A percentile compares a stretch with the other conserved stretches of the same genome.
Conservation (phyloP, 2,329 filamentous ascomycete species). For the Calonectria montana region DNA sequence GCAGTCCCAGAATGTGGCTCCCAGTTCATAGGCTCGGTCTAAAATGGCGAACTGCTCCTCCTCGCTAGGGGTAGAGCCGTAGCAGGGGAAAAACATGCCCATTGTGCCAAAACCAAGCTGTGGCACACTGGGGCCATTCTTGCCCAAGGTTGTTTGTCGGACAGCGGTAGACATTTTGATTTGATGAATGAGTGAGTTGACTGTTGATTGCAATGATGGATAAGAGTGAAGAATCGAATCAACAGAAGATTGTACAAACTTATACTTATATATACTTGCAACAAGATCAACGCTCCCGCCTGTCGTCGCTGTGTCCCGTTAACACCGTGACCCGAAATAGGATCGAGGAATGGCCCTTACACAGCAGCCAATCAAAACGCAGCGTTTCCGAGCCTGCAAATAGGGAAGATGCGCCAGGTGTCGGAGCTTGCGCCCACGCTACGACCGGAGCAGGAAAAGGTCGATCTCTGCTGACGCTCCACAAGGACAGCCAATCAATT, state of each 20-base stretch:
- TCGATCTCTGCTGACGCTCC: not conserved
- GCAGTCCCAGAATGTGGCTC: constrained; percentile 61
- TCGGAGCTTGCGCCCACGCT: not conserved
- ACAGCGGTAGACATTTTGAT: not conserved
- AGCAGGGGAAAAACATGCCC: constrained; percentile 47
- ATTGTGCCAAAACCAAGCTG: constrained; percentile 64
- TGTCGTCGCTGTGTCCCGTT: not conserved
- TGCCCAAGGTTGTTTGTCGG: constrained; percentile 51
- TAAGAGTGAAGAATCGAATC: not conserved
- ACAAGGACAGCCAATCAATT: constrained; percentile 27
- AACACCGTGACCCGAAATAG: not conserved
- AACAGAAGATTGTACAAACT: not conserved
- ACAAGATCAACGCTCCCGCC: not conserved
- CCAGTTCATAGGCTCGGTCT: constrained; percentile 58
- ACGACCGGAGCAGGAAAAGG: not conserved
- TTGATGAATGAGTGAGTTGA: not conserved
- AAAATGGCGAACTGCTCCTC: constrained; percentile 60
- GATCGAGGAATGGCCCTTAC: not conserved
- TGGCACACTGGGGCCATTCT: constrained; percentile 61
- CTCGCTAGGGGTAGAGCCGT: constrained; percentile 50
- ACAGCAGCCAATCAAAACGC: constrained; percentile 29
- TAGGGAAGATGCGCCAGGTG: not conserved
- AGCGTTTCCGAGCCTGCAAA: constrained; percentile 36
- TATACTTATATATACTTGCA: constrained; percentile 1
- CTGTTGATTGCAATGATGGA: not conserved